Base-by-base conservation (phyloP, 345 rosid genomes). In the Corchorus olitorius region DNA sequence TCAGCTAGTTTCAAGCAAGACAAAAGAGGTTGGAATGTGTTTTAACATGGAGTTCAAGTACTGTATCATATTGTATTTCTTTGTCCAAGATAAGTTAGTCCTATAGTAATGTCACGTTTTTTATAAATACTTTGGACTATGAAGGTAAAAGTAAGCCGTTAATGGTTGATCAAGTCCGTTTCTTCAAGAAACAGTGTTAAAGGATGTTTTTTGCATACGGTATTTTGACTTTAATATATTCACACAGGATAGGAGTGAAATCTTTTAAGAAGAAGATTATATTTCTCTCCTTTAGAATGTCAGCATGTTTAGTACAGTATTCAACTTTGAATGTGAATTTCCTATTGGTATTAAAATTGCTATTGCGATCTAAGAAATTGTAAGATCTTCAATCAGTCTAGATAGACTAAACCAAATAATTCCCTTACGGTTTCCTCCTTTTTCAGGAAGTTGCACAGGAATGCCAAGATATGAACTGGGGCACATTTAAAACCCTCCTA, bases 401-500 rank as follows among this genome's bases (percentile, higher is more conserved):
- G 73, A 69, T 50, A 33, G 70, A 20, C 16, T 78, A 19, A 56
- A 27, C 35, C 22, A 52, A 35, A 49, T 59, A 50, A 70, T 49
- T 49, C 34, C 45, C 80, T 65, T 66, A 4, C 71, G 34, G 34
- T 59, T 70, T 72, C 41, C 22, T 75, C 65, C 74, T 64, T 64
- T 65, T 69, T 67, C 92, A 93, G 98, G 96, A 95, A 87, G 94
- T 93, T 79, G 80, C 74, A 3, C 81, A 79, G 72, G 98, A 95
- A 82, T 91, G 97, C 82, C 86, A 84, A 82, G 84, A 87, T 77
- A 88, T 95, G 93, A 93, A 78, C 77, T 93, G 97, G 97, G 97
- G 98, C 66, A 70, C 79, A 0, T 93, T 95, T 81, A 95, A 95
- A 84, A 74, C 87, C 72, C 86, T 90, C 63, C 81, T 94, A 54